phyloP scores from a whole-genome alignment of 805 yeast genomes.

The Lipomyces kockii region DNA sequence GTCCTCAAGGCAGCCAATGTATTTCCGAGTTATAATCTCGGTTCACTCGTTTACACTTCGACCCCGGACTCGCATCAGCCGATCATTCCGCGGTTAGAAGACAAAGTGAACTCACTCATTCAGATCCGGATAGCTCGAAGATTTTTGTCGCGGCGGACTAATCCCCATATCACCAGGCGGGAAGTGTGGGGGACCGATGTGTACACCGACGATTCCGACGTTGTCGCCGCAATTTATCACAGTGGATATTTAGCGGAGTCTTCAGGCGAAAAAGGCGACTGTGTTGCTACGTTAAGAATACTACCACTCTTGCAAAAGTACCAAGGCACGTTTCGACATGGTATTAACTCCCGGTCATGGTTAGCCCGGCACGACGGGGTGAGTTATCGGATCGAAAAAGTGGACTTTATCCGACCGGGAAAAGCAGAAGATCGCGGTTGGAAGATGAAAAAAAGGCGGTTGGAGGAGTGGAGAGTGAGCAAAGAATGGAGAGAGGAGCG shows the following conservation, averaged over 20 bases:
- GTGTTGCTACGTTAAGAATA: conserved; percentile 61
- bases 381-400: conserved; percentile 65
- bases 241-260: conserved; percentile 64
- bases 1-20: conserved; percentile 49
- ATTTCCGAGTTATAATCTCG: conserved; percentile 56
- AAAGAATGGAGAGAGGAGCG: conserved; percentile 29
- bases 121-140: conserved; percentile 62
- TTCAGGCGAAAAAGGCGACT: conserved; percentile 51
- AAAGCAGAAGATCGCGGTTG: conserved; percentile 44
- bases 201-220: conserved; percentile 92
- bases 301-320: conserved; percentile 73
- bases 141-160: conserved; percentile 48
- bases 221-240: conserved; percentile 74
- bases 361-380: conserved; percentile 73
- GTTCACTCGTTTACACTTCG: conserved; percentile 59
- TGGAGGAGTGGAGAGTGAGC: conserved; percentile 42
- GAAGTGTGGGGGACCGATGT: conserved; percentile 91
- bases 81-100: conserved; percentile 40
- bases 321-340: conserved; percentile 67
- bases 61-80: conserved; percentile 11
- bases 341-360: conserved; percentile 80
- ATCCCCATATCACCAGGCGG: conserved; percentile 51
- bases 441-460: conserved; percentile 41
- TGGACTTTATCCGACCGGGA: conserved; percentile 47
- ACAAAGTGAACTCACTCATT: conserved; percentile 48